Evolutionary conservation across 2,329 filamentous ascomycete genomes (phyloP), one percentile per base, ranked within the genome.

Genomic region (Neonectria neomacrospora): DNA sequence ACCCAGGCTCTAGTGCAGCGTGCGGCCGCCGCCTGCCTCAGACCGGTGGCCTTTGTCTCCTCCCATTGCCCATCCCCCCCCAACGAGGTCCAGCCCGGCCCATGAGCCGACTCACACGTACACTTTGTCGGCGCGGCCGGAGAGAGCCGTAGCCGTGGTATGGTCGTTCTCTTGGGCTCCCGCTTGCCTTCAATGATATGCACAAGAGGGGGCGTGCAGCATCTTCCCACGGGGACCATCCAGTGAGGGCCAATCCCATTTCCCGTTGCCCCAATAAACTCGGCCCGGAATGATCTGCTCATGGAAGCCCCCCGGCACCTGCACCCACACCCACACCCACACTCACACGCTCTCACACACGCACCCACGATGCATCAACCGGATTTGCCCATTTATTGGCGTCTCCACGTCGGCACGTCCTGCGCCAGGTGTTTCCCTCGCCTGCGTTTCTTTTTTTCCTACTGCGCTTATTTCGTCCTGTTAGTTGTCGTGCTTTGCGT

Each of bases 261-360:
- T 66, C 60, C 34, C 58, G 61, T 55, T 62, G 54, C 37, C 55
- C 67, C 66, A 69, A 70, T 66, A 62, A 70, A 63, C 68, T 68
- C 60, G 64, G 59, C 58, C 61, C 55, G 57, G 69, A 65, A 68
- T 68, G 67, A 70, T 68, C 67, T 70, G 57, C 63, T 63, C 69
- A 69, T 67, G 58, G 66, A 65, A 62, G 44, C 54, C 59, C 58
- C 60, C 37, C 41, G 58, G 58, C 41, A 61, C 59, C 45, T 44
- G 47, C 52, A 11, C n/a, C n/a, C n/a, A n/a, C n/a, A n/a, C n/a
- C n/a, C n/a, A n/a, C n/a, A n/a, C n/a, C n/a, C n/a, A n/a, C 50
- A 16, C 47, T 42, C 48, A 54, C 53, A 48, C 59, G 23, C 37
- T 2, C 37, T 18, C 30, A 11, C 30, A 32, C 30, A 32, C 37